Evolutionary conservation across 768 basidiomycete genomes (phyloP).

Genomic region (Trametes cubensis): DNA sequence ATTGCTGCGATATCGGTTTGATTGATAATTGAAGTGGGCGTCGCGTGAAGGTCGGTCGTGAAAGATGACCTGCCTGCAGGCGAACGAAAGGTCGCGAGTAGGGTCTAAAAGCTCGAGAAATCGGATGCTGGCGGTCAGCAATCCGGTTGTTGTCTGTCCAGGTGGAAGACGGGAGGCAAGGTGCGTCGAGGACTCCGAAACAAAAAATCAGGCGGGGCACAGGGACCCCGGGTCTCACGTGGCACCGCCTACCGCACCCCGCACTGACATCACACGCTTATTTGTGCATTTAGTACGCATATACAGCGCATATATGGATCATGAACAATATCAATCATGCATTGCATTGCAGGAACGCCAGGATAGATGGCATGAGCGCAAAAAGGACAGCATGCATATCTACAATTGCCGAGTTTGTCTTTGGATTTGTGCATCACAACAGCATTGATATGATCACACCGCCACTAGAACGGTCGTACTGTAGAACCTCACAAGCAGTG

Average conservation of each 20-base stretch:
- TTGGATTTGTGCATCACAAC: too few relatives aligned
- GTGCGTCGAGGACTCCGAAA: constrained; percentile 23
- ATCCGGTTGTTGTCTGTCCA: constrained; percentile 36
- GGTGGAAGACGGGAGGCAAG: constrained; percentile 35
- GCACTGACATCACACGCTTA: constrained; percentile 14
- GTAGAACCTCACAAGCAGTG: too few relatives aligned
- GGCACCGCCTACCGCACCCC: constrained; percentile 12
- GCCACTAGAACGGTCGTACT: too few relatives aligned
- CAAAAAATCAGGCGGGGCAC: constrained; percentile 27
- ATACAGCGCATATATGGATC: background rate
- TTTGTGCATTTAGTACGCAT: background rate
- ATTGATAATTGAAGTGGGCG: constrained; percentile 53
- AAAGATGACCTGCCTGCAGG: constrained; percentile 92
- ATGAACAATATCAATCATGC: too few relatives aligned
- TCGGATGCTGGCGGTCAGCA: constrained; percentile 38
- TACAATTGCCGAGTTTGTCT: too few relatives aligned
- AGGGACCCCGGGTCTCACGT: constrained; percentile 22
- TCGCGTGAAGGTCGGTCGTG: constrained; percentile 77
- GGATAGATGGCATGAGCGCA: too few relatives aligned
- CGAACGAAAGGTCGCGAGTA: constrained; percentile 52
- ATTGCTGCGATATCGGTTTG: constrained; percentile 48
- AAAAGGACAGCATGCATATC: too few relatives aligned
- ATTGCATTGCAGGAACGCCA: too few relatives aligned
- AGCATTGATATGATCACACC: too few relatives aligned
- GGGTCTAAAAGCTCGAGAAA: constrained; percentile 29